Evolutionary conservation across 257 asterid genomes (phyloP).

Genomic region (Rehmannia glutinosa): DNA sequence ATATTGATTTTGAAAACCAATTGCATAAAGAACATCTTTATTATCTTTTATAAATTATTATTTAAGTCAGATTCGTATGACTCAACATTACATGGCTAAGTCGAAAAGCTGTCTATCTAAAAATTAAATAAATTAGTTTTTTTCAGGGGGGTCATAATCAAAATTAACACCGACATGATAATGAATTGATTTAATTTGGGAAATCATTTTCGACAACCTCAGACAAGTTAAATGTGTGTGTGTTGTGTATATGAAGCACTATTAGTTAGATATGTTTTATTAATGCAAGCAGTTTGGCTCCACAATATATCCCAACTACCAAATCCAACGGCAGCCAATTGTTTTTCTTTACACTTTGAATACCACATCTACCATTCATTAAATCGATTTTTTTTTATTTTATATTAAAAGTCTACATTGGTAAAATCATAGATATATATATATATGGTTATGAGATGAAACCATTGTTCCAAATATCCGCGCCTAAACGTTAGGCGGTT

Average conservation of each 20-base stretch:
- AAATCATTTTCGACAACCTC: not conserved
- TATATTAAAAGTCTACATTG: too few species aligned
- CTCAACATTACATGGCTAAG: constrained; percentile 51
- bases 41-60: constrained; percentile 5
- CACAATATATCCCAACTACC: too few species aligned
- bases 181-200: not conserved
- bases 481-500: too few species aligned
- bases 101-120: constrained; percentile 8
- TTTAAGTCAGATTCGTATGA: constrained; percentile 40
- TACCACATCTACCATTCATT: too few species aligned
- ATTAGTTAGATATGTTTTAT: too few species aligned
- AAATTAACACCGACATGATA: not conserved
- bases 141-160: constrained; percentile 36
- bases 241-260: not conserved
- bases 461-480: too few species aligned
- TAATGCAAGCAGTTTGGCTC: too few species aligned
- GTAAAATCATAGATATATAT: too few species aligned
- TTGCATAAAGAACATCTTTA: not conserved
- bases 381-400: too few species aligned
- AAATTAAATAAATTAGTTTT: not conserved
- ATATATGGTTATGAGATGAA: too few species aligned
- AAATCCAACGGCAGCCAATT: too few species aligned
- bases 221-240: constrained; percentile 15
- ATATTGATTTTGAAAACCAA: constrained; percentile 13
- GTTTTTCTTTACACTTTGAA: too few species aligned